Conservation (phyloP, 805 yeast species). For the Monosporozyma servazzii region DNA sequence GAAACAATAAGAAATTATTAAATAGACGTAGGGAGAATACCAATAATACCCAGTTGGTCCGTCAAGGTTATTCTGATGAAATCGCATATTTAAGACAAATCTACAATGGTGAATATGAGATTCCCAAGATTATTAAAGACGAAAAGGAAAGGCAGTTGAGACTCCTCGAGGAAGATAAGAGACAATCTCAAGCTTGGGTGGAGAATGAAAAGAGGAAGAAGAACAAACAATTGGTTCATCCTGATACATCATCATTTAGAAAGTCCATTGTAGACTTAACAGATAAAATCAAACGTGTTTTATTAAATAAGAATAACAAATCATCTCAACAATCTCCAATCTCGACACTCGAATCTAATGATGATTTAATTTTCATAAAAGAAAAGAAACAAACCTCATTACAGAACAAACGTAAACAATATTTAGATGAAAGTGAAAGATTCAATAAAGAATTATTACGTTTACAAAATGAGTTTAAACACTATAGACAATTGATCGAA, state of each 20-base stretch:
- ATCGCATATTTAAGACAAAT: conserved; percentile 26
- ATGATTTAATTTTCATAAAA: conserved; percentile 23
- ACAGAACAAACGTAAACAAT: conserved; percentile 19
- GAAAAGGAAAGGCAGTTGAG: conserved; percentile 21
- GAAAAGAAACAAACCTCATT: conserved; percentile 22
- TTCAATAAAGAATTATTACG: conserved; percentile 24
- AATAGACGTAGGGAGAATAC: background rate
- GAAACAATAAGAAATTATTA: conserved; percentile 9
- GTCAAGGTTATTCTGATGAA: conserved; percentile 20
- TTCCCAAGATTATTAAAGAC: conserved; percentile 24
- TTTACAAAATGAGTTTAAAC: conserved; percentile 33
- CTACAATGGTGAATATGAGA: conserved; percentile 30
- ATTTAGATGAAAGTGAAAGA: conserved; percentile 11
- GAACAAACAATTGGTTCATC: background rate
- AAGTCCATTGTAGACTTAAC: conserved; percentile 21
- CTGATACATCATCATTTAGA: conserved; percentile 5
- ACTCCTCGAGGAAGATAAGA: conserved; percentile 17
- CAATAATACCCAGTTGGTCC: conserved; percentile 8
- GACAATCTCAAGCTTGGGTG: background rate
- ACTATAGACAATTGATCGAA: conserved; percentile 36
- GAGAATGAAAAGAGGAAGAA: conserved; percentile 1
- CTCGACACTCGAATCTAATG: conserved; percentile 1
- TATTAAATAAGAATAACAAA: conserved; percentile 7
- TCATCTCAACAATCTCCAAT: background rate
- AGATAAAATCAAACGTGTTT: conserved; percentile 19